phyloP scores from a whole-genome alignment of 2,329 filamentous ascomycete genomes.

The Magnaporthales sp. region DNA sequence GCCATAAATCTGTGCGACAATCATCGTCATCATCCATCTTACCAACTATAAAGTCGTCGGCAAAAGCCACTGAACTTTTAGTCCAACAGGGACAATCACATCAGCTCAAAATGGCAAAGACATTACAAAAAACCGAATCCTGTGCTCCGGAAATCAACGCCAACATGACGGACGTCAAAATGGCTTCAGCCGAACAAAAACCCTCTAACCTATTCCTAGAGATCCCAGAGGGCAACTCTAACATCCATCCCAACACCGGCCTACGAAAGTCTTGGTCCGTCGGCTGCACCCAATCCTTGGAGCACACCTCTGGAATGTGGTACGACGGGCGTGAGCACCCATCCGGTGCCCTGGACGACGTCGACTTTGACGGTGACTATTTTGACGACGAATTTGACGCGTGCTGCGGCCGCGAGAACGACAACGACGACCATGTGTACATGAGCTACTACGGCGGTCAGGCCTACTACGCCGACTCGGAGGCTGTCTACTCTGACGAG shows the following conservation, averaged over 20 bases:
- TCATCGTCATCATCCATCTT: neutral
- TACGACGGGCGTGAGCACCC: slow-evolving; percentile 1
- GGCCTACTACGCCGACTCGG: slow-evolving; percentile 1
- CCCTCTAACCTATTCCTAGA: neutral
- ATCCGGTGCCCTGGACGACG: slow-evolving; percentile 2
- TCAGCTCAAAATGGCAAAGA: neutral
- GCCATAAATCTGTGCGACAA: neutral
- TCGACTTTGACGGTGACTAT: neutral
- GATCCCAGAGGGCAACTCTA: neutral
- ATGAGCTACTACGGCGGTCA: slow-evolving; percentile 3
- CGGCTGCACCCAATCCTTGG: slow-evolving; percentile 4
- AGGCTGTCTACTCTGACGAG: slow-evolving; percentile 3
- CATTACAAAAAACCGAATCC: neutral
- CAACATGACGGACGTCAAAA: neutral
- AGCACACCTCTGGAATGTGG: slow-evolving; percentile 5
- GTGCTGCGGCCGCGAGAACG: neutral
- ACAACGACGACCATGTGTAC: neutral
- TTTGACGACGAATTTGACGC: neutral
- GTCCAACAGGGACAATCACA: neutral
- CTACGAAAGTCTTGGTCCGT: slow-evolving; percentile 2
- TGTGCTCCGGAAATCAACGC: neutral
- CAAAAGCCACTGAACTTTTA: neutral
- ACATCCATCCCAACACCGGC: slow-evolving; percentile 3
- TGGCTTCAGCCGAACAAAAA: neutral
- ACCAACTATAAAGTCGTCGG: neutral